A percentile compares a stretch with the other conserved stretches of the same genome.
Evolutionary conservation across 768 basidiomycete species (phyloP).

Genomic region (Saitozyma sp.): DNA sequence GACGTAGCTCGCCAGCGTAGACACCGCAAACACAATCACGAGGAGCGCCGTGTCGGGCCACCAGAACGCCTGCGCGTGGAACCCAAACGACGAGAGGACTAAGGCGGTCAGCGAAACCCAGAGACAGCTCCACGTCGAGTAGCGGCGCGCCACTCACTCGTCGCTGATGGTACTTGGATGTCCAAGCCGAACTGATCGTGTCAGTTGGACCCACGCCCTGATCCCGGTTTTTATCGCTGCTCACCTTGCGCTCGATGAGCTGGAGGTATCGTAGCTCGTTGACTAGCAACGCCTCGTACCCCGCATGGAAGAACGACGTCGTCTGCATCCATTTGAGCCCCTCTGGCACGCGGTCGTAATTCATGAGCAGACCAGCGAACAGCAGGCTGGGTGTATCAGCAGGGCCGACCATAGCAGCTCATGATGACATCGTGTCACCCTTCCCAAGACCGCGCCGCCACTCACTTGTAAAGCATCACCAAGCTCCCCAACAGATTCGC

Average conservation of each 20-base stretch:
- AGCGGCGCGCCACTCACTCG: constrained; percentile 55
- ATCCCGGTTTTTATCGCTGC: constrained; percentile 35
- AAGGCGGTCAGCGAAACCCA: constrained; percentile 4
- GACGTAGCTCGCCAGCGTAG: constrained; percentile 74
- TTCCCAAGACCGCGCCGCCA: constrained; percentile 15
- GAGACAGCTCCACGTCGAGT: not conserved
- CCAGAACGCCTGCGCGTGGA: constrained; percentile 95
- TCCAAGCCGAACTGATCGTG: constrained; percentile 83
- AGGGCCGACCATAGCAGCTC: not conserved
- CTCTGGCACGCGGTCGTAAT: constrained; percentile 76
- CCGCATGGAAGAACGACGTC: constrained; percentile 96
- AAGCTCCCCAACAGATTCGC: constrained; percentile 92
- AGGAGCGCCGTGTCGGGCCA: constrained; percentile 91
- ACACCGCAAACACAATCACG: constrained; percentile 78
- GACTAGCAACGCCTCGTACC: constrained; percentile 94
- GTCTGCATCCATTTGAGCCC: constrained; percentile 83
- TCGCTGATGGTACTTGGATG: constrained; percentile 91
- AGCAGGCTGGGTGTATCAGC: constrained; percentile 65
- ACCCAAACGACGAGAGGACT: constrained; percentile 86
- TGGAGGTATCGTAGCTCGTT: constrained; percentile 94
- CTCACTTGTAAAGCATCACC: constrained; percentile 98
- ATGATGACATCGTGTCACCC: not conserved
- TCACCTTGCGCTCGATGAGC: constrained; percentile 82
- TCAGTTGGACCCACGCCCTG: constrained; percentile 7
- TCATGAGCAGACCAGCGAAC: constrained; percentile 93